Percentiles rank a stretch among this genome's conserved stretches.
These are phyloP conservation scores for Aspergillus awamori DNA, from an alignment of 2,329 filamentous ascomycete species.

Conservation along the genomic window DNA sequence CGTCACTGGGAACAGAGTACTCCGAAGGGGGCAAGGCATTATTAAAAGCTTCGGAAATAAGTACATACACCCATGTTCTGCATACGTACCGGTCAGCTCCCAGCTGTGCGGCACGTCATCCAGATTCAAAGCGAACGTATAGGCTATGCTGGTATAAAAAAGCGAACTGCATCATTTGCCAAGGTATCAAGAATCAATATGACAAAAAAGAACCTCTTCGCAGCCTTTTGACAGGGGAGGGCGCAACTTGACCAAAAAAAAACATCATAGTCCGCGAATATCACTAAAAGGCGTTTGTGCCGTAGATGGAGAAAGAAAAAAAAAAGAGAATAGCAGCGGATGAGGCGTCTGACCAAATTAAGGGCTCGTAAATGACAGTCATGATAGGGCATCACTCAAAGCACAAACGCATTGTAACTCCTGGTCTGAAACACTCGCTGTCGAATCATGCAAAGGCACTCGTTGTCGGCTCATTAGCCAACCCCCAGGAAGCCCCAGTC, in stretches of 20 bases:
- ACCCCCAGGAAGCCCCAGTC: slow-evolving; percentile 46
- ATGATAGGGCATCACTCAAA: slow-evolving; percentile 5
- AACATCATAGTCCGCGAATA: slow-evolving; percentile 5
- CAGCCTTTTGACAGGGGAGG: slow-evolving; percentile 20
- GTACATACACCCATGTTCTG: slow-evolving; percentile 6
- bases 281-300: slow-evolving; percentile 1
- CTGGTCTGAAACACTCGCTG: background rate
- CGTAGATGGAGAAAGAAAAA: background rate
- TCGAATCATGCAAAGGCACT: background rate
- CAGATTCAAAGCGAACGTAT: background rate
- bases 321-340: background rate
- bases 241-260: slow-evolving; percentile 5
- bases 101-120: background rate
- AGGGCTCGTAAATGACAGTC: slow-evolving; percentile 12
- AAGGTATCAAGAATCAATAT: slow-evolving; percentile 22
- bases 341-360: background rate
- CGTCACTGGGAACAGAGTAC: background rate
- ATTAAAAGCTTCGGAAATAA: slow-evolving; percentile 7
- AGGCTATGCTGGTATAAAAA: slow-evolving; percentile 6
- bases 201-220: slow-evolving; percentile 22
- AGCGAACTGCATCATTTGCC: slow-evolving; percentile 9
- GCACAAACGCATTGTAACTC: background rate
- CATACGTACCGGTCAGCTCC: background rate
- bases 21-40: background rate
- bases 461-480: slow-evolving; percentile 28